Conservation (phyloP, 441 rosid genomes). For the Manihot esculenta region DNA sequence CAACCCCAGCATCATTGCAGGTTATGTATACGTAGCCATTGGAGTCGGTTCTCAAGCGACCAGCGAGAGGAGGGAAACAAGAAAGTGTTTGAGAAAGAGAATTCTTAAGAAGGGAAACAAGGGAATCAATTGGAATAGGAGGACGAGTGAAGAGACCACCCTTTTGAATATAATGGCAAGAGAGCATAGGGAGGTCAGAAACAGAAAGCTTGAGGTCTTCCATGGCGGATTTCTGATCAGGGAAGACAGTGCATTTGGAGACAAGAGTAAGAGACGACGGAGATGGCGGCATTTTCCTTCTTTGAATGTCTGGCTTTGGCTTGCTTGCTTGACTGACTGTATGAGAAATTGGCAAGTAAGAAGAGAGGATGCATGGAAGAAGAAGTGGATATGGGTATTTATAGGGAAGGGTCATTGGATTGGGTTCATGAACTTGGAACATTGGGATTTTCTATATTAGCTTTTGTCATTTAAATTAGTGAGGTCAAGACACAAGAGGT, state of each 20-base stretch:
- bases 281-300: slow-evolving; percentile 61
- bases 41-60: slow-evolving; percentile 62
- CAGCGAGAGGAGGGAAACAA: slow-evolving; percentile 77
- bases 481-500: neutral
- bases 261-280: slow-evolving; percentile 32
- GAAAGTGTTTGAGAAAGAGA: slow-evolving; percentile 71
- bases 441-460: neutral
- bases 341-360: slow-evolving; percentile 1
- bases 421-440: slow-evolving; percentile 41
- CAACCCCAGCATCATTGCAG: slow-evolving; percentile 76
- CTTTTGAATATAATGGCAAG: slow-evolving; percentile 94
- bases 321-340: too few species aligned
- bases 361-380: slow-evolving; percentile 26
- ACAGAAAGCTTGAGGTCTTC: slow-evolving; percentile 67
- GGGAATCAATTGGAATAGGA: slow-evolving; percentile 38
- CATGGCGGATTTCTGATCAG: slow-evolving; percentile 44
- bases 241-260: slow-evolving; percentile 66
- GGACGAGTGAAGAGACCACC: slow-evolving; percentile 63
- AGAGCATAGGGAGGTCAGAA: slow-evolving; percentile 92
- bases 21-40: slow-evolving; percentile 55
- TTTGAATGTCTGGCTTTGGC: too few species aligned
- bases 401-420: slow-evolving; percentile 20
- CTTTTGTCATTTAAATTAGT: too few species aligned
- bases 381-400: slow-evolving; percentile 36
- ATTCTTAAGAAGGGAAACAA: slow-evolving; percentile 45